phyloP scores from a whole-genome alignment of 1,284 basidiomycete species.

The Ceratobasidium sp. region DNA sequence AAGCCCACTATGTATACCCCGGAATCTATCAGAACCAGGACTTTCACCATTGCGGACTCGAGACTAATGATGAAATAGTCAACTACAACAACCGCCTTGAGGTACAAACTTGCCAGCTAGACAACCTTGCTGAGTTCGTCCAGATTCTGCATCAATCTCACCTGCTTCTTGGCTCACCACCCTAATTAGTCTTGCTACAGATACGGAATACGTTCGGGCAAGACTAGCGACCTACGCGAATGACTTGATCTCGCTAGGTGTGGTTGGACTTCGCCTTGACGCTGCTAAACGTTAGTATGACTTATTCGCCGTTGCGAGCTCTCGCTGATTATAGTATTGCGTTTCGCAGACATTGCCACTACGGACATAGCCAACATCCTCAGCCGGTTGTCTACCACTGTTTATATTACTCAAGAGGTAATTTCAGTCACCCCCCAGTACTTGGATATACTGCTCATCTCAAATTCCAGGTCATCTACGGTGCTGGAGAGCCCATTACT shows the following conservation, averaged over 20 bases:
- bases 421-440: not conserved
- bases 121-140: slow-evolving; percentile 45
- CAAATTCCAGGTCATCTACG: slow-evolving; percentile 40
- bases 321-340: not conserved
- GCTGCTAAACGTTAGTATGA: slow-evolving; percentile 68
- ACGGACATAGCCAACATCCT: slow-evolving; percentile 44
- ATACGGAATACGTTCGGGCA: slow-evolving; percentile 66
- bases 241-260: slow-evolving; percentile 69
- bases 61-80: slow-evolving; percentile 31
- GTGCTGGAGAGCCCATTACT: slow-evolving; percentile 35
- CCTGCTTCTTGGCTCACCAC: not conserved
- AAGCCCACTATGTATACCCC: slow-evolving; percentile 29
- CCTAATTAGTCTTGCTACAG: slow-evolving; percentile 59
- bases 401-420: slow-evolving; percentile 45
- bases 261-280: slow-evolving; percentile 72
- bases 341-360: slow-evolving; percentile 46
- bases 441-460: not conserved
- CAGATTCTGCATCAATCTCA: not conserved
- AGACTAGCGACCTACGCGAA: slow-evolving; percentile 60
- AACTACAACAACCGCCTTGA: slow-evolving; percentile 62
- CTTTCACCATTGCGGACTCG: slow-evolving; percentile 45
- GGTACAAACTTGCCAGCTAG: slow-evolving; percentile 65
- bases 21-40: slow-evolving; percentile 39
- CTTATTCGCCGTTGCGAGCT: not conserved
- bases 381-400: slow-evolving; percentile 28